Percentiles rank a stretch among this genome's conserved stretches.
These are phyloP conservation scores for Coffea canephora DNA, from an alignment of 257 asterid species.

Conservation along the genomic window DNA sequence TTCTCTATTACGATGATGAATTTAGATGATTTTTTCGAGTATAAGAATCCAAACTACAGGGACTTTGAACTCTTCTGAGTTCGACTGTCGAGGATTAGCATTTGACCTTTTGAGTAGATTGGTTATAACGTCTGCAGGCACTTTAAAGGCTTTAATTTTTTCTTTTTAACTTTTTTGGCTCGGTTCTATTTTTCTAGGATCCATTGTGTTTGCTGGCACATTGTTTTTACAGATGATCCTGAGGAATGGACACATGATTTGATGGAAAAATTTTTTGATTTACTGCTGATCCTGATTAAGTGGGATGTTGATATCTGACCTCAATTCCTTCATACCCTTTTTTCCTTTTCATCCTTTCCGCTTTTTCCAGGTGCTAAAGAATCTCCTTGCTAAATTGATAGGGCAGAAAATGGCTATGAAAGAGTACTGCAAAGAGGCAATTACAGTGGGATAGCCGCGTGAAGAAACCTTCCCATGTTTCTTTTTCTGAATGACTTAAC, in stretches of 20 bases:
- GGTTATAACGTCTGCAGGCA: background rate
- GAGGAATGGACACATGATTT: background rate
- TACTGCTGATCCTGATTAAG: background rate
- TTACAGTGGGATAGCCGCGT: constrained; percentile 17
- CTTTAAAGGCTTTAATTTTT: background rate
- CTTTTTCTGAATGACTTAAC: background rate
- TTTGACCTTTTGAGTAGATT: background rate
- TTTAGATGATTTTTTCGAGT: background rate
- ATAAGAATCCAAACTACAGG: background rate
- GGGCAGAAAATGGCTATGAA: constrained; percentile 64
- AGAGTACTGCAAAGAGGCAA: constrained; percentile 23
- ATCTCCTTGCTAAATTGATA: constrained; percentile 37
- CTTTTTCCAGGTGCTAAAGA: constrained; percentile 17
- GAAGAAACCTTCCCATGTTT: background rate
- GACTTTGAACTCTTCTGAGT: background rate
- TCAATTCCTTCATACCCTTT: background rate
- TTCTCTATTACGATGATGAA: too few species aligned
- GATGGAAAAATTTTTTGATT: background rate
- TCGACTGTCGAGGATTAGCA: background rate
- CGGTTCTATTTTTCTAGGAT: background rate
- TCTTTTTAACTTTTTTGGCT: background rate
- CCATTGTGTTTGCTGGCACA: background rate
- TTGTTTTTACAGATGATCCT: background rate
- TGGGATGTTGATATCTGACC: background rate
- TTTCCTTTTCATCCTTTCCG: background rate